Evolutionary conservation across 2,329 filamentous ascomycete species (phyloP).

Genomic region (Stemphylium lycopersici): DNA sequence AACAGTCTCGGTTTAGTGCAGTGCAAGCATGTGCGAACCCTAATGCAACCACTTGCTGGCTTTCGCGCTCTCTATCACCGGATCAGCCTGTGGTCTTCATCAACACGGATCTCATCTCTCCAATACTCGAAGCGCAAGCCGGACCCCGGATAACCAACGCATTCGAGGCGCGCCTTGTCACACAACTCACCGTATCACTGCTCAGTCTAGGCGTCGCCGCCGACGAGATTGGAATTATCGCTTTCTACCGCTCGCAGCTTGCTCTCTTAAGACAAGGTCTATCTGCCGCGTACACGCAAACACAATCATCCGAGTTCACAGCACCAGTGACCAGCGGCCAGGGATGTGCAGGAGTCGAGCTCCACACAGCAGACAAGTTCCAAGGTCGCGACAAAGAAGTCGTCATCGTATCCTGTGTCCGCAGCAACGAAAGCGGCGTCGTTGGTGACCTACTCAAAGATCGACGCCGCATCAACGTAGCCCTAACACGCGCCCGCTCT

Average conservation of each 20-base stretch:
- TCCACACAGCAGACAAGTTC: conserved; percentile 96
- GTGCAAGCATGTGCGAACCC: conserved; percentile 58
- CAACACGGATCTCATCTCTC: conserved; percentile 80
- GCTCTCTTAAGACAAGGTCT: conserved; percentile 78
- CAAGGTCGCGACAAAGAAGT: conserved; percentile 96
- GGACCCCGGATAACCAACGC: conserved; percentile 89
- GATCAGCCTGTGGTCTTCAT: conserved; percentile 80
- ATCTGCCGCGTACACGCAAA: conserved; percentile 56
- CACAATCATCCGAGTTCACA: conserved; percentile 53
- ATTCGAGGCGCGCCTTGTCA: conserved; percentile 77
- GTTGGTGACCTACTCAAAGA: conserved; percentile 94
- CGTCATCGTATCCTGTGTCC: conserved; percentile 83
- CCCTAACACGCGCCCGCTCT: conserved; percentile 88
- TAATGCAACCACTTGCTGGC: conserved; percentile 68
- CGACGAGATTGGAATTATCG: conserved; percentile 88
- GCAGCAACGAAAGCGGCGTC: conserved; percentile 78
- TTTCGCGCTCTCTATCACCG: conserved; percentile 73
- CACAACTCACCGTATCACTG: conserved; percentile 80
- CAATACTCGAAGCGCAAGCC: conserved; percentile 68
- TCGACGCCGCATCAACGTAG: conserved; percentile 93
- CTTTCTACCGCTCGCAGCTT: conserved; percentile 93
- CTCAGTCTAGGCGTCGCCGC: conserved; percentile 76
- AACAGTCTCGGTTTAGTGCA: conserved; percentile 15
- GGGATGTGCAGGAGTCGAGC: conserved; percentile 67
- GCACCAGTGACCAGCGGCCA: conserved; percentile 20